These are phyloP conservation scores for Ambrosiella beaveri DNA, from an alignment of 2,329 filamentous ascomycete genomes.

Conservation along the genomic window DNA sequence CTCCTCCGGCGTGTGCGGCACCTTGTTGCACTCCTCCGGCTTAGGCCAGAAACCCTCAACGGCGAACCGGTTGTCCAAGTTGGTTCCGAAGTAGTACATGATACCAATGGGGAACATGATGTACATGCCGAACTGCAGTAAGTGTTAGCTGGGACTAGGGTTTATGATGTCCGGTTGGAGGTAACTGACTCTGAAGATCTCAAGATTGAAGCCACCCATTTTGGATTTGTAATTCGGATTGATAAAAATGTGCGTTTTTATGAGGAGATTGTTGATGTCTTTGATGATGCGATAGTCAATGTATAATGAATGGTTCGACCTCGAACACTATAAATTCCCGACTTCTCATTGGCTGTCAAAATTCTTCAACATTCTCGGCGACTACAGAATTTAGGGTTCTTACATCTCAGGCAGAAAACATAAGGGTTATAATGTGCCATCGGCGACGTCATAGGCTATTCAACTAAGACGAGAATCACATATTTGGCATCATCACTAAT, in stretches of 20 bases:
- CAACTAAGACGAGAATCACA: too few relatives aligned
- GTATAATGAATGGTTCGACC: background rate
- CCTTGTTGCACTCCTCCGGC: constrained; percentile 54
- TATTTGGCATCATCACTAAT: background rate
- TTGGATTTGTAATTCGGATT: constrained; percentile 12
- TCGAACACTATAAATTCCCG: background rate
- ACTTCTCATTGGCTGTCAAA: background rate
- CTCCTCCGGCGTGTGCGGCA: constrained; percentile 64
- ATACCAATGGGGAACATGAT: constrained; percentile 96
- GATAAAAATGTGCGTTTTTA: background rate
- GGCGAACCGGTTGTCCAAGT: constrained; percentile 80
- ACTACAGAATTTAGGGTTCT: background rate
- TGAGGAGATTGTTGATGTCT: constrained; percentile 13
- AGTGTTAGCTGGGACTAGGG: background rate
- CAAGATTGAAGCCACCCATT: constrained; percentile 76
- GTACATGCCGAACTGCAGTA: constrained; percentile 79
- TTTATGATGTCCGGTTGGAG: background rate
- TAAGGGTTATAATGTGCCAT: background rate
- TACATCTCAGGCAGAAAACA: background rate
- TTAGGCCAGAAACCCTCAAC: constrained; percentile 92
- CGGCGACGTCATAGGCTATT: background rate
- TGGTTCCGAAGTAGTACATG: constrained; percentile 99
- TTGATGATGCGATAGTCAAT: background rate
- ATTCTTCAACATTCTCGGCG: background rate
- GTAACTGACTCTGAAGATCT: constrained; percentile 70